phyloP scores from a whole-genome alignment of 2,329 filamentous ascomycete genomes.

The Pyrenophora tritici-repentis region DNA sequence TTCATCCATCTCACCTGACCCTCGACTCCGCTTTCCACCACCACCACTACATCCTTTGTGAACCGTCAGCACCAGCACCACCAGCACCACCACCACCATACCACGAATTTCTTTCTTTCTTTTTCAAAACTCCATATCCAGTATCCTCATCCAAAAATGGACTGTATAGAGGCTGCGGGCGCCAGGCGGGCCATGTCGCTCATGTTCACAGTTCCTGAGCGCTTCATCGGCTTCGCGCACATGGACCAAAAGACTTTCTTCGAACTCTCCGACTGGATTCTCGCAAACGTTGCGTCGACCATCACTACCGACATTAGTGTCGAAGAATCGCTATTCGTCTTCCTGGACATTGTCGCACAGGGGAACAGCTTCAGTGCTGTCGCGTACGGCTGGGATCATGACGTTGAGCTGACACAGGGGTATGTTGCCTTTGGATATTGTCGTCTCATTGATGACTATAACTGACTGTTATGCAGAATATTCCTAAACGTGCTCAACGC shows the following conservation, averaged over 20 bases:
- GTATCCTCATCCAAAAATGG: constrained; percentile 11
- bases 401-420: constrained; percentile 44
- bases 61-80: background rate
- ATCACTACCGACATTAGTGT: constrained; percentile 40
- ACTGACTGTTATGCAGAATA: constrained; percentile 33
- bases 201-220: constrained; percentile 44
- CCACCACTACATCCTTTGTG: background rate
- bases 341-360: constrained; percentile 46
- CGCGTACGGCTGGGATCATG: constrained; percentile 44
- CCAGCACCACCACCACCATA: background rate
- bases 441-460: background rate
- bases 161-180: constrained; percentile 29
- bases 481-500: constrained; percentile 44
- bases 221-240: constrained; percentile 46
- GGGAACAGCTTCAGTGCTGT: constrained; percentile 42
- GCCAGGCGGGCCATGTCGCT: constrained; percentile 37
- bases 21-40: constrained; percentile 15
- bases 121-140: background rate
- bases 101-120: background rate
- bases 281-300: constrained; percentile 39
- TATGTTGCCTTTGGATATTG: constrained; percentile 20
- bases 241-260: constrained; percentile 47
- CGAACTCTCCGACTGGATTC: constrained; percentile 46
- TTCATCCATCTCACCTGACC: constrained; percentile 12
- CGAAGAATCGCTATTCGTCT: constrained; percentile 46